Base-by-base conservation (phyloP, 2,329 filamentous ascomycete genomes). In the Chaetomium olivaceum region DNA sequence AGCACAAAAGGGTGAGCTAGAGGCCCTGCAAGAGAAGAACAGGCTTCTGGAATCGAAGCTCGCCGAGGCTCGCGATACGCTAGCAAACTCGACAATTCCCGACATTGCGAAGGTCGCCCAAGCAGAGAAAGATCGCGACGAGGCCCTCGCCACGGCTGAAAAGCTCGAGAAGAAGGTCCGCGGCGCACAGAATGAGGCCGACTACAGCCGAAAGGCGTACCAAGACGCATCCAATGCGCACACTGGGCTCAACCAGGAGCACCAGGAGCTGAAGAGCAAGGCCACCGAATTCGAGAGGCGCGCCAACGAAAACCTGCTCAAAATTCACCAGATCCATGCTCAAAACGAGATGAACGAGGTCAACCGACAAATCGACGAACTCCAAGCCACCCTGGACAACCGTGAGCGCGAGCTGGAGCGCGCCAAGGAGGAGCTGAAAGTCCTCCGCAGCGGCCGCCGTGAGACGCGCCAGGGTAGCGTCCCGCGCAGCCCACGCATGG, bases 131-230 rank as follows among this genome's bases (percentile, higher is more conserved):
- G 73, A 77, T 16, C 76, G 83, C 4, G 73, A 74, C 2, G 80
- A 82, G 48, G 74, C 76, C 0, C 77, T 77, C 23, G 72, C 78
- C 5, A 77, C 78, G 61, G 76, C 78, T 5, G 75, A 80, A 4
- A 66, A 71, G 6, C 71, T 80, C 3, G 77, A 82, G 68, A 80
- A 79, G 71, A 79, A 77, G 60, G 43, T 76, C 2, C 67, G 70
- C 3, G 70, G 70, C 16, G 68, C 74, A 1, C 76, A 83, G 31
- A 78, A 77, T 16, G 84, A 87, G 4, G 77, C 82, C 29, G 84
- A 87, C 1, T 91, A 87, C 71, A 77, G 81, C 14, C 82, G 85
- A 61, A 79, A 80, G 4, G 78, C 82, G 11, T 91, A 90, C 71
- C 88, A 89, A 70, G 79, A 83, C 25, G 82, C 84, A 0, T 86